Conservation (phyloP, 192 early-diverging fungal genomes). For the Backusella parvicylindrica region DNA sequence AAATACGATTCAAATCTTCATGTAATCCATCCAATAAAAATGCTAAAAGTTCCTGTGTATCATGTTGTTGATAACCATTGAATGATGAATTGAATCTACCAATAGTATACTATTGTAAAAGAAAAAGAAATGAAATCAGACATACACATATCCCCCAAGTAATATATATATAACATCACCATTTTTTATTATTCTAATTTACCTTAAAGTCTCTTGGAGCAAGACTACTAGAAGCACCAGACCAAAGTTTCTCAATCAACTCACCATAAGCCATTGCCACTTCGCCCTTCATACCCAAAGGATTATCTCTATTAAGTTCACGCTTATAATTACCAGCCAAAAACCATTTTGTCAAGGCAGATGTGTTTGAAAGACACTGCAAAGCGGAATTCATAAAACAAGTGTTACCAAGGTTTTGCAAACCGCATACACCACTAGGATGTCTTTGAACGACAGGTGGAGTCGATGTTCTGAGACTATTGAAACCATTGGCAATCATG, state of each 20-base stretch:
- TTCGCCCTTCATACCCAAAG: conserved; percentile 70
- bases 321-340: conserved; percentile 47
- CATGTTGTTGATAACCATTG: conserved; percentile 77
- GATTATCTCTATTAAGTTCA: conserved; percentile 70
- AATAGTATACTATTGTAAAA: conserved; percentile 32
- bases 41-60: conserved; percentile 81
- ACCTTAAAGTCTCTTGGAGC: conserved; percentile 81
- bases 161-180: neutral
- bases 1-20: conserved; percentile 83
- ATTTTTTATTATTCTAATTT: neutral
- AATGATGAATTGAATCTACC: conserved; percentile 57
- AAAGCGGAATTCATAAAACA: conserved; percentile 92
- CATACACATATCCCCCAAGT: too few relatives aligned
- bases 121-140: neutral
- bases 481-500: conserved; percentile 13
- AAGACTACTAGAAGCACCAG: conserved; percentile 42
- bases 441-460: conserved; percentile 9
- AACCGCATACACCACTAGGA: conserved; percentile 54
- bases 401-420: conserved; percentile 85
- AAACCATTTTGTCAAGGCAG: conserved; percentile 62
- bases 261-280: conserved; percentile 68
- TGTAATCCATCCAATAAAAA: conserved; percentile 84
- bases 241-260: conserved; percentile 65
- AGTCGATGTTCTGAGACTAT: neutral
- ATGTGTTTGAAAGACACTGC: conserved; percentile 83